Base-by-base conservation (phyloP, 2,329 filamentous ascomycete genomes). In the Pyrenochaeta sp. region DNA sequence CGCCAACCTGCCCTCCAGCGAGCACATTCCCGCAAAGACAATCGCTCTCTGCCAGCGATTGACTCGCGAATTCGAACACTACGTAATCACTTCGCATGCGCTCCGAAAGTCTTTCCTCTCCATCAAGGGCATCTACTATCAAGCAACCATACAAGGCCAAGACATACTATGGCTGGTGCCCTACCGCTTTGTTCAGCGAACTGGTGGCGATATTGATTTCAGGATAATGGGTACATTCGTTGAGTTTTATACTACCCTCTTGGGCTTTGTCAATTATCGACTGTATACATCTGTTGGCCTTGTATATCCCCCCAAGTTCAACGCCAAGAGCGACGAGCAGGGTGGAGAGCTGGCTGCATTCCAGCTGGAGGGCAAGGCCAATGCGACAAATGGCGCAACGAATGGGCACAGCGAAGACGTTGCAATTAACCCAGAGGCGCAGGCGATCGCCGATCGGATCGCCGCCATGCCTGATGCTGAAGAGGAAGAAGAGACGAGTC, bases 51-150 rank as follows among this genome's bases (percentile, higher is more conserved):
- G 95, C 82, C 93, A 98, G 81, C 88, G 92, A 49, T 81, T 99
- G 49, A 94, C 90, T 68, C 88, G 94, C 76, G 95, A 99, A 80
- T 99, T 99, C 77, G 90, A 98, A 79, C 95, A 98, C 82, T 99
- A 97, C 78, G 84, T 99, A 59, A 99, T 99, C 73, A 86, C 89
- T 41, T 96, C 94, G 36, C 87, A 96, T 78, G 92, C 91, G 68
- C 81, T 99, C 66, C 90, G 91, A 72, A 98, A 97, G 81, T 97
- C 93, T 0, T 99, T 99, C 81, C 81, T 99, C 62, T 97, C 92
- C 1, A 98, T 99, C 79, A 99, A 99, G 83, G 95, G 95, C 58
- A 98, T 99, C 71, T 99, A 99, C 82, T 99, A 98, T 79, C 94
- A 98, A 80, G 95, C 94, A 20, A 97, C 89, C 45, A 96, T 99